Percentiles rank a stretch among this genome's conserved stretches.
Conservation (phyloP, 2,329 filamentous ascomycete species). For the Phialocephala sp. region DNA sequence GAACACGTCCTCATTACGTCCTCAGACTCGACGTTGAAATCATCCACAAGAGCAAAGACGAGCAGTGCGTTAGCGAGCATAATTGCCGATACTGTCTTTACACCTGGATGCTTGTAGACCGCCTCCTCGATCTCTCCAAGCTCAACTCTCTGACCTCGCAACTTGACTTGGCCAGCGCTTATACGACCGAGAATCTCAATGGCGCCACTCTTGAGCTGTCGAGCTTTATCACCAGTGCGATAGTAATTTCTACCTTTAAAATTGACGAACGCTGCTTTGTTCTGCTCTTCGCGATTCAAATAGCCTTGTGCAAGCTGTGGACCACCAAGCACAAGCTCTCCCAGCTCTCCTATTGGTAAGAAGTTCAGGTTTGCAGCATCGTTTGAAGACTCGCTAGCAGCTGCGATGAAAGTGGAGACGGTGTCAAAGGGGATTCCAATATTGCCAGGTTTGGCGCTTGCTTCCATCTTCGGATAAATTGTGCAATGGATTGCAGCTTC, state of each 20-base stretch:
- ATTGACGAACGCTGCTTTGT: slow-evolving; percentile 70
- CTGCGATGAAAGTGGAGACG: slow-evolving; percentile 53
- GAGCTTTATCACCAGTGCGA: slow-evolving; percentile 83
- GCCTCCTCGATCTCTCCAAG: slow-evolving; percentile 80
- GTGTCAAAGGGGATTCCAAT: slow-evolving; percentile 83
- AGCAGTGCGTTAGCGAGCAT: slow-evolving; percentile 74
- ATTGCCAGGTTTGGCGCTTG: slow-evolving; percentile 62
- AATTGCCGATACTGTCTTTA: slow-evolving; percentile 69
- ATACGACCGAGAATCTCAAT: slow-evolving; percentile 87
- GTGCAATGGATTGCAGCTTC: slow-evolving; percentile 93
- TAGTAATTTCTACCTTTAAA: slow-evolving; percentile 72
- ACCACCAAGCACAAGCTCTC: slow-evolving; percentile 81
- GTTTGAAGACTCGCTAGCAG: slow-evolving; percentile 27
- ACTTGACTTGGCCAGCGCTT: slow-evolving; percentile 80
- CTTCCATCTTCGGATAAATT: slow-evolving; percentile 66
- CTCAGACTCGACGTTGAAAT: slow-evolving; percentile 43
- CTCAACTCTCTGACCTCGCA: slow-evolving; percentile 83
- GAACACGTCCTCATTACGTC: slow-evolving; percentile 65
- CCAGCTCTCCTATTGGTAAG: slow-evolving; percentile 41
- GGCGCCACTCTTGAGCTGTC: slow-evolving; percentile 67
- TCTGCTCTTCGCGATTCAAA: slow-evolving; percentile 80
- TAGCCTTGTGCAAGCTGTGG: slow-evolving; percentile 81
- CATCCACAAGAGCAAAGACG: slow-evolving; percentile 62
- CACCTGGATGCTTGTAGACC: slow-evolving; percentile 62
- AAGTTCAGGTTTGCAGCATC: slow-evolving; percentile 34